Evolutionary conservation across 2,329 filamentous ascomycete species (phyloP).

Genomic region (Claviceps spartinae): DNA sequence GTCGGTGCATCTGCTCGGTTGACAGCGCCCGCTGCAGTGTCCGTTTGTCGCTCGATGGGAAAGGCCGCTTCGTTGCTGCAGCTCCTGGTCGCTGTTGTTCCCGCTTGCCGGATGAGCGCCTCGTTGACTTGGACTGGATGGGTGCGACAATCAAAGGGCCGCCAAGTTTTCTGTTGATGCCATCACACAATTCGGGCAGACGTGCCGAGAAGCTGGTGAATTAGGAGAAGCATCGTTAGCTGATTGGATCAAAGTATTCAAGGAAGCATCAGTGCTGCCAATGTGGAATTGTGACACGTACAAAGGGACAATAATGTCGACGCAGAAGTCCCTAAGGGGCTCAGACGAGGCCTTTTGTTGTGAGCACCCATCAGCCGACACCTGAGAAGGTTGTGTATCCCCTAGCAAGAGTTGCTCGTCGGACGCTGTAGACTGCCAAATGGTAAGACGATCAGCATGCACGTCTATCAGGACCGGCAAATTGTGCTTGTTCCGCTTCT

Average conservation of each 20-base stretch:
- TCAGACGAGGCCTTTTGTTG: constrained; percentile 37
- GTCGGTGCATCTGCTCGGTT: constrained; percentile 40
- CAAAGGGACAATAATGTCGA: constrained; percentile 72
- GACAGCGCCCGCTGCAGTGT: constrained; percentile 50
- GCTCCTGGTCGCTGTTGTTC: constrained; percentile 38
- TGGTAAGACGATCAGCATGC: constrained; percentile 64
- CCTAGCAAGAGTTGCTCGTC: constrained; percentile 40
- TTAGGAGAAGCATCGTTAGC: too few relatives aligned
- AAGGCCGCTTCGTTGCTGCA: constrained; percentile 34
- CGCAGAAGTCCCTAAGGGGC: constrained; percentile 60
- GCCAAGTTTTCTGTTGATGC: constrained; percentile 63
- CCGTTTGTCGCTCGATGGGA: constrained; percentile 27
- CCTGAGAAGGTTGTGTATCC: constrained; percentile 29
- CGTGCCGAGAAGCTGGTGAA: constrained; percentile 53
- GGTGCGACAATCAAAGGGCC: constrained; percentile 50
- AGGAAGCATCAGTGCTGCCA: too few relatives aligned
- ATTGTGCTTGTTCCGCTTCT: constrained; percentile 50
- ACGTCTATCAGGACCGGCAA: constrained; percentile 54
- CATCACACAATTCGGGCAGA: constrained; percentile 55
- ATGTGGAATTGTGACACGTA: constrained; percentile 25
- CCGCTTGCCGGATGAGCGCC: constrained; percentile 26
- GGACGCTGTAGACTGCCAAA: constrained; percentile 66
- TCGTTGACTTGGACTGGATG: constrained; percentile 35
- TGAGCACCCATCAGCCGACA: constrained; percentile 20
- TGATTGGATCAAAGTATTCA: too few relatives aligned